Conservation (phyloP, 345 rosid genomes). For the Populus pruinosa region DNA sequence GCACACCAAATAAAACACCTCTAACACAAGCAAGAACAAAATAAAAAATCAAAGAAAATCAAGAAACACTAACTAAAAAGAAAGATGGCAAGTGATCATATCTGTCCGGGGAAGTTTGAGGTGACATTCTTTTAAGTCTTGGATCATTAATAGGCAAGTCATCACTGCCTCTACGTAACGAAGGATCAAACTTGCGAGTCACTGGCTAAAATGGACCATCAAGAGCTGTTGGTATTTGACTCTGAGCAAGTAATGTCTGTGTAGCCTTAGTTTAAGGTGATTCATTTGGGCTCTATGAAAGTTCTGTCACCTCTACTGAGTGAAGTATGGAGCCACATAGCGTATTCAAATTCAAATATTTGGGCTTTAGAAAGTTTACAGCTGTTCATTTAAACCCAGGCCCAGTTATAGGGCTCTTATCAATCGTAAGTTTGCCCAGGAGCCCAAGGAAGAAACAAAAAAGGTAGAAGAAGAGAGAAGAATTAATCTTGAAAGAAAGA, state of each 20-base stretch:
- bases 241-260: slow-evolving; percentile 2
- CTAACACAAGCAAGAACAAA: too few species aligned
- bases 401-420: too few species aligned
- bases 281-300: background rate
- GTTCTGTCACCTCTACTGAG: too few species aligned
- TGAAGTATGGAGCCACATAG: too few species aligned
- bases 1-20: background rate
- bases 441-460: too few species aligned
- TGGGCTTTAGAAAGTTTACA: too few species aligned
- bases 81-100: slow-evolving; percentile 49
- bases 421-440: too few species aligned
- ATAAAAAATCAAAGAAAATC: background rate
- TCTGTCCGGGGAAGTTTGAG: slow-evolving; percentile 59
- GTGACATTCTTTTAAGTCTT: slow-evolving; percentile 55
- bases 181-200: slow-evolving; percentile 63
- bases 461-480: too few species aligned
- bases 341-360: too few species aligned
- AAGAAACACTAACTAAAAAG: background rate
- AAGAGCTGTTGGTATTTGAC: slow-evolving; percentile 56
- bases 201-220: slow-evolving; percentile 71
- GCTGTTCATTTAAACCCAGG: too few species aligned
- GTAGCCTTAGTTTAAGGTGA: background rate
- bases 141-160: slow-evolving; percentile 75
- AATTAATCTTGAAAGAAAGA: too few species aligned
- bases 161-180: slow-evolving; percentile 73